Base-by-base conservation (phyloP, 2,329 filamentous ascomycete genomes). In the Colletotrichum musicola region DNA sequence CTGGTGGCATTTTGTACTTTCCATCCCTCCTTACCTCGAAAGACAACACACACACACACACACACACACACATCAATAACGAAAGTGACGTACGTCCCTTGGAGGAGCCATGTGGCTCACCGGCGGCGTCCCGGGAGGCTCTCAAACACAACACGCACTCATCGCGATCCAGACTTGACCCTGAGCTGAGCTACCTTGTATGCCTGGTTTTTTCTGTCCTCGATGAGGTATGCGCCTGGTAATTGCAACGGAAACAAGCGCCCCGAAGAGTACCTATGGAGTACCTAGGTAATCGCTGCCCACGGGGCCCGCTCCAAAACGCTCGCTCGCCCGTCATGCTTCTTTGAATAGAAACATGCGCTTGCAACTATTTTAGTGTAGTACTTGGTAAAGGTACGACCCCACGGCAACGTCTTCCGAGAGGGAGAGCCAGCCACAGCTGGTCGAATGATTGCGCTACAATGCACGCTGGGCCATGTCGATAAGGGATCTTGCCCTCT, bases 1-100 rank as follows among this genome's bases (percentile, higher is more conserved):
- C 65, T 68, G 62, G 62, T 53, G 62, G 35, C 66, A 61, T 68
- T 64, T 65, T 68, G 62, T 68, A 66, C 16, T 60, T 25, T 47
- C 46, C 40, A 59, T 59, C 49, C 55, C 46, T 58, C 22, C n/a
- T 22, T 27, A 9, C 13, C 27, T 13, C 35, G 12, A 50, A 16
- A 27, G 4, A 13, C 49, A 1, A 20, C 14, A 10, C 27, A 42
- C 22, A 30, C 47, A n/a, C 64, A 46, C 22, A 30, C 47, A n/a
- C 64, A 46, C 53, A 68, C 65, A 59, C 42, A 50, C 20, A 22
- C 20, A 22, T 22, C 20, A 22, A 30, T 9, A 30, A 30, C 27
- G 9, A 9, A 30, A 30, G 66, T 68, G 66, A 68, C 66, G 66
- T 68, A 68, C 50, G 22, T 68, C 42, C 62, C 55, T 61, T 18